Evolutionary conservation across 306 rosid species (phyloP).

Genomic region (Geum urbanum): DNA sequence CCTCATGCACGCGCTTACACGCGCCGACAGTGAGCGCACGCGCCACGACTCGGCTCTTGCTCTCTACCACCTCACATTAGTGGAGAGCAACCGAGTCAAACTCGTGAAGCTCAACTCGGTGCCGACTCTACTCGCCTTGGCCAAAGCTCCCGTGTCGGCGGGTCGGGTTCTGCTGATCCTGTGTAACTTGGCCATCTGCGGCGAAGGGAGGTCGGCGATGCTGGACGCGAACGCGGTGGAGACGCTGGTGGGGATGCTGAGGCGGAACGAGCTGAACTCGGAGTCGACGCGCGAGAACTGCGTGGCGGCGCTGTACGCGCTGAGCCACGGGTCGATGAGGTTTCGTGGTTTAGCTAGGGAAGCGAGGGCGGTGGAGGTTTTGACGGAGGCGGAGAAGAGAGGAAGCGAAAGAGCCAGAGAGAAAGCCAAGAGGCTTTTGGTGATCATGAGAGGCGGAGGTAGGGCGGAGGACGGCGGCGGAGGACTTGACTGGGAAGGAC

Average conservation of each 20-base stretch:
- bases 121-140: conserved; percentile 46
- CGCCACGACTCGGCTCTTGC: conserved; percentile 81
- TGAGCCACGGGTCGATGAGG: conserved; percentile 81
- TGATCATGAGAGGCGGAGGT: conserved; percentile 55
- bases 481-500: conserved; percentile 24
- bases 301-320: conserved; percentile 65
- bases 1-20: conserved; percentile 55
- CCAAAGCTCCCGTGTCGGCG: conserved; percentile 38
- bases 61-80: conserved; percentile 62
- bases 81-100: conserved; percentile 76
- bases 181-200: conserved; percentile 58
- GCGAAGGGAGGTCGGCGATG: conserved; percentile 77
- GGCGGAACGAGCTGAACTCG: conserved; percentile 47
- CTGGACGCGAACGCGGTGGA: conserved; percentile 76
- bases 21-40: conserved; percentile 69
- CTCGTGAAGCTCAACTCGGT: conserved; percentile 68
- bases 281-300: conserved; percentile 81
- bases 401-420: conserved; percentile 83
- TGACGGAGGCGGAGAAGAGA: conserved; percentile 58
- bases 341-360: conserved; percentile 81
- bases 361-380: conserved; percentile 69
- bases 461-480: conserved; percentile 27
- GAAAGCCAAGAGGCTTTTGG: conserved; percentile 68
- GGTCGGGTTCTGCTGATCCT: conserved; percentile 59
- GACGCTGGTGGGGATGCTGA: conserved; percentile 51